Percentiles rank a stretch among this genome's conserved stretches.
Conservation (phyloP, 257 asterid genomes). For the Solanum ossicruentum region DNA sequence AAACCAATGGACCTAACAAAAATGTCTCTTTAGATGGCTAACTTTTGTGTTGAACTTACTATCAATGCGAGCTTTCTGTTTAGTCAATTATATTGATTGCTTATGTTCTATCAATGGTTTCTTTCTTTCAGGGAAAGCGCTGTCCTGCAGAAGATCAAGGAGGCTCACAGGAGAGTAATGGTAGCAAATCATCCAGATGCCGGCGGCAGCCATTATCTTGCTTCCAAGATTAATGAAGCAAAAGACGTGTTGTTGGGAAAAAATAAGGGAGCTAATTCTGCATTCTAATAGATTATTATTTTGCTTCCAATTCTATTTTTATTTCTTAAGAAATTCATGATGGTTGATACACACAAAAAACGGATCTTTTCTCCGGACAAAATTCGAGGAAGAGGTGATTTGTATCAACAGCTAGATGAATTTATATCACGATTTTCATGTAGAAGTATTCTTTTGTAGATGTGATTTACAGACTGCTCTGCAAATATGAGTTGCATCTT, state of each 20-base stretch:
- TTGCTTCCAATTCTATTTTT: not conserved
- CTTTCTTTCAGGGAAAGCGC: conserved; percentile 33
- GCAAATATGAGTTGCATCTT: not conserved
- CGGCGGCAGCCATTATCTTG: conserved; percentile 86
- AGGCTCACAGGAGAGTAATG: conserved; percentile 78
- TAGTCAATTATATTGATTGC: not conserved
- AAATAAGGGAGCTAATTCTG: conserved; percentile 23
- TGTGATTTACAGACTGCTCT: not conserved
- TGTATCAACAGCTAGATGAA: not conserved
- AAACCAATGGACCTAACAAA: not conserved
- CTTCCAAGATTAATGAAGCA: conserved; percentile 80
- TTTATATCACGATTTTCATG: not conserved
- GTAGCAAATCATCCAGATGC: conserved; percentile 88
- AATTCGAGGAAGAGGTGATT: not conserved
- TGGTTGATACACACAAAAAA: not conserved
- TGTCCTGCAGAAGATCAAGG: conserved; percentile 40
- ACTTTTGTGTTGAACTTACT: not conserved
- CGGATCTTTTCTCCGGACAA: not conserved
- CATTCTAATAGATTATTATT: conserved; percentile 19
- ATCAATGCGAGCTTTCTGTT: not conserved
- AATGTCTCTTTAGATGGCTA: not conserved
- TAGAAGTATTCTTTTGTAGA: not conserved
- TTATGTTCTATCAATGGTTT: not conserved
- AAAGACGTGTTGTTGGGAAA: conserved; percentile 51
- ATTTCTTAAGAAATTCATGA: not conserved